Evolutionary conservation across 345 rosid species (phyloP), one percentile per base, ranked within the genome.

Genomic region (Garcia nutans): DNA sequence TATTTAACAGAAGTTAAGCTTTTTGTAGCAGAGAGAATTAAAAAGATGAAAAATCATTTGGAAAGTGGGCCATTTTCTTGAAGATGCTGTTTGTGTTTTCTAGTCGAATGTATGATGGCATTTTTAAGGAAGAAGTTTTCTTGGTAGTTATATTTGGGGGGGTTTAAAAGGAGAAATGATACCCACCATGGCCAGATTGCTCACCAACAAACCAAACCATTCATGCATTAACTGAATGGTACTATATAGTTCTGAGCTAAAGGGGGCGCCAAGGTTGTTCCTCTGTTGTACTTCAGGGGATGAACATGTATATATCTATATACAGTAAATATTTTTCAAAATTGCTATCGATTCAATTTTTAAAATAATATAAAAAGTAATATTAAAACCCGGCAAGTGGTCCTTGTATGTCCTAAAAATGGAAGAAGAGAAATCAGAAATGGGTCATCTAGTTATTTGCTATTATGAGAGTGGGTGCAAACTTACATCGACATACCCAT

Each of bases 401-500:
- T 62, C 66, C 65, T 24, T 28, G 2, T 4, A 3, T 33, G 37
- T 16, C 26, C 6, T 26, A 5, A 8, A 9, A 5, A 17, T 19
- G 20, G 19, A 54, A 15, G 58, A 15, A 19, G 17, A 13, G 17
- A 56, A 26, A 37, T 37, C 28, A 19, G 10, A 47, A 26, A 68
- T 68, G 20, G 49, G 57, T 67, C 33, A 45, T 45, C 33, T 8
- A 52, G 52, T 19, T 24, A 72, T 73, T 33, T 74, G 52, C 20
- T 28, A 20, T 61, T 74, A 5, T 26, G 37, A 13, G 9, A 66
- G 49, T 67, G 62, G 63, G 33, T 11, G 63, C 28, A 31, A 58
- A n/a, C 12, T 15, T 10, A 71, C 77, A 56, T 66, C 74, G 23
- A 72, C 59, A 47, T 54, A 6, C 26, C 60, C 57, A 49, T 26